A percentile compares a stretch with the other conserved stretches of the same genome.
phyloP scores from a whole-genome alignment of 2,329 filamentous ascomycete genomes.

The Aureobasidium musti region DNA sequence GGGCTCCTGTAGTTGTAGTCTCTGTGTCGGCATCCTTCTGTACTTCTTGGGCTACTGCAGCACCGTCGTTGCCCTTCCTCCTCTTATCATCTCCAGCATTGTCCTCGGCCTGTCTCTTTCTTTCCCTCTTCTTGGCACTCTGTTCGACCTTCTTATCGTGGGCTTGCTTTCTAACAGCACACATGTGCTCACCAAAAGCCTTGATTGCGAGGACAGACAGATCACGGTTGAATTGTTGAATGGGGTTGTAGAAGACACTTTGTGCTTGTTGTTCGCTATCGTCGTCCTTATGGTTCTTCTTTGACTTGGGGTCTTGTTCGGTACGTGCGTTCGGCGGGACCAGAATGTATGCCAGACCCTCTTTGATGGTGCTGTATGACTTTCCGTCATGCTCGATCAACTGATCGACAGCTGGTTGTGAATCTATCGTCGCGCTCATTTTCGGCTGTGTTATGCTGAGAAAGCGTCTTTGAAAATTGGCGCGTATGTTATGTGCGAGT shows the following conservation, averaged over 20 bases:
- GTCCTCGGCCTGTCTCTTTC: slow-evolving; percentile 40
- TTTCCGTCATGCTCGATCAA: slow-evolving; percentile 40
- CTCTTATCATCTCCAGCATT: slow-evolving; percentile 44
- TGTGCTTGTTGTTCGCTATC: slow-evolving; percentile 65
- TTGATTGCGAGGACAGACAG: slow-evolving; percentile 90
- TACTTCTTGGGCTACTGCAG: slow-evolving; percentile 16
- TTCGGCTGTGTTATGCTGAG: not conserved
- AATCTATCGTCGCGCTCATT: slow-evolving; percentile 30
- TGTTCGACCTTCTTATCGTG: slow-evolving; percentile 27
- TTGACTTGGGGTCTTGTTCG: slow-evolving; percentile 48
- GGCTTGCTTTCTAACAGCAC: slow-evolving; percentile 34
- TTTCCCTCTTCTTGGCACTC: slow-evolving; percentile 15
- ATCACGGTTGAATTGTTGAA: slow-evolving; percentile 98
- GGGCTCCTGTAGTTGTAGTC: slow-evolving; percentile 29
- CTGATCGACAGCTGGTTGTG: slow-evolving; percentile 38
- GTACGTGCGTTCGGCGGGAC: slow-evolving; percentile 58
- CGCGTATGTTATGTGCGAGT: not conserved
- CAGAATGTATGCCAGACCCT: slow-evolving; percentile 68
- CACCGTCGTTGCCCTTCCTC: slow-evolving; percentile 36
- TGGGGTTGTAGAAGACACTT: slow-evolving; percentile 95
- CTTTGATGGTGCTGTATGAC: slow-evolving; percentile 58
- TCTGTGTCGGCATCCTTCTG: slow-evolving; percentile 32
- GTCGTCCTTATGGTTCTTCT: slow-evolving; percentile 44
- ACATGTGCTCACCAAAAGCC: slow-evolving; percentile 72
- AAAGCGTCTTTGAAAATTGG: not conserved